These are phyloP conservation scores for Camillea tinctor DNA, from an alignment of 2,329 filamentous ascomycete genomes.

Conservation along the genomic window DNA sequence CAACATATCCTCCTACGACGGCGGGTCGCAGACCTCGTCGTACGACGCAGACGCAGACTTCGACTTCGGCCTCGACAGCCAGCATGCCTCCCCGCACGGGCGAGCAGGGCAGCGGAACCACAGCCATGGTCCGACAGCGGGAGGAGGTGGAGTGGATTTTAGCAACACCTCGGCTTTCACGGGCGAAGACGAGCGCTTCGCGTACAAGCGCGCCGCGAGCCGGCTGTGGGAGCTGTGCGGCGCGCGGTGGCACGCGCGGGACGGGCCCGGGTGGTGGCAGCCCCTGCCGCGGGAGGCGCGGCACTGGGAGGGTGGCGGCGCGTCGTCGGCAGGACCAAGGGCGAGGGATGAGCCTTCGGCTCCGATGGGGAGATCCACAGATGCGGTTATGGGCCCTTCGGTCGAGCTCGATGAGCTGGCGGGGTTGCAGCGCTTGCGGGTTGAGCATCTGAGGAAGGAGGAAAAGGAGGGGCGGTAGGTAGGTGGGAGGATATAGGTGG, in stretches of 20 bases:
- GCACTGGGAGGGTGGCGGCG: conserved; percentile 58
- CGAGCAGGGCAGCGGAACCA: no score
- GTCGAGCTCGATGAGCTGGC: conserved; percentile 44
- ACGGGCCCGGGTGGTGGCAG: conserved; percentile 63
- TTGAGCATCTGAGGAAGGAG: conserved; percentile 28
- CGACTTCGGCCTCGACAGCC: conserved; percentile 46
- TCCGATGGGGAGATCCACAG: no score
- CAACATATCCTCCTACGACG: conserved; percentile 67
- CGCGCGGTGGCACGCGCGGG: conserved; percentile 65
- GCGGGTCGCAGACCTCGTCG: conserved; percentile 40
- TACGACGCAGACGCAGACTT: conserved; percentile 59
- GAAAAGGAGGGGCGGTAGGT: not conserved
- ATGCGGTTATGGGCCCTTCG: conserved; percentile 39
- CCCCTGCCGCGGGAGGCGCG: conserved; percentile 63
- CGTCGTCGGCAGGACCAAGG: conserved; percentile 18
- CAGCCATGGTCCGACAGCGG: not conserved
- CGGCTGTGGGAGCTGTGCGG: conserved; percentile 83
- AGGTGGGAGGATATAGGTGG: not conserved
- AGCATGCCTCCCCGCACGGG: not conserved
- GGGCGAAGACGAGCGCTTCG: conserved; percentile 79
- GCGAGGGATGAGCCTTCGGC: no score
- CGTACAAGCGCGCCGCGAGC: conserved; percentile 73
- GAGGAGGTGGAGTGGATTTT: conserved; percentile 57
- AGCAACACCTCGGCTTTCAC: conserved; percentile 67
- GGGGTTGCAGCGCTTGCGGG: conserved; percentile 37